Evolutionary conservation across 768 basidiomycete genomes (phyloP), one percentile per base, ranked within the genome.

Genomic region (Kwoniella sp.): DNA sequence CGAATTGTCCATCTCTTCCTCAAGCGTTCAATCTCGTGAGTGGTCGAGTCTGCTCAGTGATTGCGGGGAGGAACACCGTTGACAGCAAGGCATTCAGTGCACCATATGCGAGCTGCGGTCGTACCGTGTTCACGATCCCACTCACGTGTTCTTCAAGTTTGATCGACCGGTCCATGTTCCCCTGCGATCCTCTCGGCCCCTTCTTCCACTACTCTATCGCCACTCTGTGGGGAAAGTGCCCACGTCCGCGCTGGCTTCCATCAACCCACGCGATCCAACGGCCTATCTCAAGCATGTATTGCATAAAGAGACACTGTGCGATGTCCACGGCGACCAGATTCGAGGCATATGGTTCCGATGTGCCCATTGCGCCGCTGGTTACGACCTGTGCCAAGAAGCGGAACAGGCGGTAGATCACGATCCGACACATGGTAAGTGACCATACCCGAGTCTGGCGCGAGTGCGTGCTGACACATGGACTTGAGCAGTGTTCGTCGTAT

Each of bases 281-380:
- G 72, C 76, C 4, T 80, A 80, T 57, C 66, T 80, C 7, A 62
- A 67, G 29, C 71, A 75, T 59, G 66, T 80, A 2, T 56, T 75
- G n/a, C 79, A 80, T 60, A 41, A 62, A 13, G 76, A 78, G 82
- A 90, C 92, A 5, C 80, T 92, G 5, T 97, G 94, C 71, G 94
- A 97, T 81, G 86, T 88, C 51, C 94, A 94, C 78, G 86, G 92
- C 84, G 85, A 84, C 26, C 85, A 84, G 55, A 94, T 96, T 59
- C 82, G 84, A n/a, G 94, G 94, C 17, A 86, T 87, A 70, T 97
- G 94, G 94, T 90, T 88, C 81, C 86, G 90, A 70, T 97, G 94
- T 74, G 92, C 87, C 3, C 91, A 92, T 75, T 96, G 93, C 74
- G 85, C 85, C 0, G 72, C 66, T 4, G 78, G 78, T 5, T 88